Base-by-base conservation (phyloP, 2,329 filamentous ascomycete species). In the Fusarium secorum region DNA sequence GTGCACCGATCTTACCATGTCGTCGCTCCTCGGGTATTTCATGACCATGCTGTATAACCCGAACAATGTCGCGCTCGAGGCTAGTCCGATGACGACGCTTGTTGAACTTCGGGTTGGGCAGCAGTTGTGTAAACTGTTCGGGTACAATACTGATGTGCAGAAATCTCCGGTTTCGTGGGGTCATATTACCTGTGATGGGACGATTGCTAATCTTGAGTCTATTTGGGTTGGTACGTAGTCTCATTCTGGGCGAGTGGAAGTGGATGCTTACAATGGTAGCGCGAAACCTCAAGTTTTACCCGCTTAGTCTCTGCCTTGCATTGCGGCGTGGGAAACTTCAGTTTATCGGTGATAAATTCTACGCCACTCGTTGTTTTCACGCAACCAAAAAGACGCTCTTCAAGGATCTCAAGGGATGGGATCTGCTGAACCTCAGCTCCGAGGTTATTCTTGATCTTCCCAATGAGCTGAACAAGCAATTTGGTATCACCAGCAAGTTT, bases 31-130 rank as follows among this genome's bases (percentile, higher is more conserved):
- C 6, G 83, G 83, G 2, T 85, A 85, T 69, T 82, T 85, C 32
- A 83, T 83, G 78, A 83, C 83, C 0, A 85, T 85, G 83, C 36
- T 86, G 28, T 85, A 85, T 63, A 85, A 86, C 51, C 83, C 84
- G 0, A 86, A 86, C 75, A 86, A 85, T 38, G 81, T 85, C 3
- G 77, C 83, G 3, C 70, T 84, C 0, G 84, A 86, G 63, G 83
- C 80, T 3, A 85, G 82, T 44, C 84, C 84, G 1, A 68, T 85
- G 17, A 81, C 82, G 1, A 85, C 83, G 0, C 60, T 83, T 5
- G 79, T 81, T 7, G 84, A 86, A 66, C 79, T 83, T 9, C 76
- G 80, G 41, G 83, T 83, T 4, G 84, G 84, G 1, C 72, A 84
- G 59, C 81, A 86, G 58, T 75, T 86, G 17, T 85, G 82, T 42